Conservation (phyloP, 768 basidiomycete genomes). For the Termitomyces sp. region DNA sequence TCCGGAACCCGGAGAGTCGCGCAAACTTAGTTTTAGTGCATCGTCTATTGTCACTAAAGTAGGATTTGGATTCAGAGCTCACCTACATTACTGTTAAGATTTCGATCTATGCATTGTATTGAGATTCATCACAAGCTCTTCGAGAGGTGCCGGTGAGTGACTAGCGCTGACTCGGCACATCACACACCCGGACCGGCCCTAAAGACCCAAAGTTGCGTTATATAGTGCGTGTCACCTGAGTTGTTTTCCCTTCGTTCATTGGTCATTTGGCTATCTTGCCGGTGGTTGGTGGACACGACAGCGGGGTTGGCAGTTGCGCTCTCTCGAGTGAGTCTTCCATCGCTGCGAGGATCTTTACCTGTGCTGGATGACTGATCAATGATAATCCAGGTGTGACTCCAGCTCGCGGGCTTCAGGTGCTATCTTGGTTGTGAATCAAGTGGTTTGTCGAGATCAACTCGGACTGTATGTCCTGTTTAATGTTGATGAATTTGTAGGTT, state of each 20-base stretch:
- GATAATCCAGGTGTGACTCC: neutral
- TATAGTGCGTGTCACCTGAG: neutral
- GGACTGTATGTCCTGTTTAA: neutral
- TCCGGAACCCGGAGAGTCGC: too few relatives aligned
- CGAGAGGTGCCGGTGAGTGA: too few relatives aligned
- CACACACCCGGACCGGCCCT: too few relatives aligned
- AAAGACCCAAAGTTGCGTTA: neutral
- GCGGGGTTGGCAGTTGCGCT: neutral
- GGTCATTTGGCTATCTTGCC: neutral
- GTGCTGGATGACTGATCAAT: neutral
- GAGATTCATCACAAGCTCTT: too few relatives aligned
- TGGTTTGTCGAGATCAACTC: neutral
- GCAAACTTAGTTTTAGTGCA: too few relatives aligned
- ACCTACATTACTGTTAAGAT: too few relatives aligned
- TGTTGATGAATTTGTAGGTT: neutral
- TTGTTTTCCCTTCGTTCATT: neutral
- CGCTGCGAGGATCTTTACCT: too few relatives aligned
- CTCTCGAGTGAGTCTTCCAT: neutral
- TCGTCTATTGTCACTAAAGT: too few relatives aligned
- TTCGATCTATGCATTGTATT: too few relatives aligned
- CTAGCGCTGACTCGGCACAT: too few relatives aligned
- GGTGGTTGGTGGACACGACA: too few relatives aligned
- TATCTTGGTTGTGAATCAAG: neutral
- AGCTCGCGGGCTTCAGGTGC: neutral
- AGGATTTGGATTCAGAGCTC: too few relatives aligned